A percentile compares a stretch with the other conserved stretches of the same genome.
These are phyloP conservation scores for Trichophyton rubrum DNA, from an alignment of 2,329 filamentous ascomycete genomes.

Conservation along the genomic window DNA sequence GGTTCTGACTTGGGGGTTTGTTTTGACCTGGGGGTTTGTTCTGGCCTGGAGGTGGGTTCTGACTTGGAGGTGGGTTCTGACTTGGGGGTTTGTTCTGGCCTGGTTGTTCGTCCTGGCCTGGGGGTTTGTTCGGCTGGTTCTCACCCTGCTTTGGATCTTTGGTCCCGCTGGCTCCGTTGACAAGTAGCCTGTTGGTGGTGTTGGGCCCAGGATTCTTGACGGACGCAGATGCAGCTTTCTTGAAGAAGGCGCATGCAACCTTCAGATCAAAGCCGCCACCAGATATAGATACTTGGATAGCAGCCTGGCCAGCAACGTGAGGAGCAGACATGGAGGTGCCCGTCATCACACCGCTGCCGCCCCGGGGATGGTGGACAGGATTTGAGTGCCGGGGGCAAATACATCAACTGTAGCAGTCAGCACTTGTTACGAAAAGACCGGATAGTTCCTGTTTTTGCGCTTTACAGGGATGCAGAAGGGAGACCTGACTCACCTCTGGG, in stretches of 20 bases:
- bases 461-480: too few relatives aligned
- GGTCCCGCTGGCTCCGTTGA: constrained; percentile 14
- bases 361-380: constrained; percentile 40
- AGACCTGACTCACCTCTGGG: constrained; percentile 19
- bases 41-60: too few relatives aligned
- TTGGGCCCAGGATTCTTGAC: constrained; percentile 14
- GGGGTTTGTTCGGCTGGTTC: too few relatives aligned
- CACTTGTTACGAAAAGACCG: too few relatives aligned
- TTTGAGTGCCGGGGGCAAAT: constrained; percentile 43
- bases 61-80: too few relatives aligned
- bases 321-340: constrained; percentile 28
- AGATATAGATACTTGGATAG: constrained; percentile 35
- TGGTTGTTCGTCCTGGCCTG: too few relatives aligned
- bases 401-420: constrained; percentile 34
- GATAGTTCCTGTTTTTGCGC: too few relatives aligned
- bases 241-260: constrained; percentile 38
- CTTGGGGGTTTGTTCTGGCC: too few relatives aligned
- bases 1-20: too few relatives aligned
- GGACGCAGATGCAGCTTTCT: constrained; percentile 35
- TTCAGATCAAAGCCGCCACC: constrained; percentile 34
- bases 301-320: constrained; percentile 42
- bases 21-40: too few relatives aligned
- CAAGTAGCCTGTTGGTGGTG: constrained; percentile 20
- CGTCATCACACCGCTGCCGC: constrained; percentile 34
- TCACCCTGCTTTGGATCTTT: background rate